Base-by-base conservation (phyloP, 2,329 filamentous ascomycete genomes). In the Clathrospora elynae region DNA sequence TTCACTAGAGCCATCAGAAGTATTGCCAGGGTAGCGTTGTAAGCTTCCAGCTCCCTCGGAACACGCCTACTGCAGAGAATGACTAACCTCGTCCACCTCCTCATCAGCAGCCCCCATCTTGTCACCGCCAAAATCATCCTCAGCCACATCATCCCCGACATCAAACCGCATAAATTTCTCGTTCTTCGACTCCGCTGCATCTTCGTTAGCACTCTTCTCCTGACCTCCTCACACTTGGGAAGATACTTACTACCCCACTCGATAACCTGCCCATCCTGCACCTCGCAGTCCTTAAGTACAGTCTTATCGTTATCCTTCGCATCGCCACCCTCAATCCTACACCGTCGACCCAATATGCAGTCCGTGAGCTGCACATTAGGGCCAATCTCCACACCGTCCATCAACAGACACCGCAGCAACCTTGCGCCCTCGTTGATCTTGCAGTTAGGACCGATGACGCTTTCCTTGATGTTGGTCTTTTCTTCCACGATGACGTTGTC, bases 381-480 rank as follows among this genome's bases (percentile, higher is more conserved):
- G 10, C 89, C 91, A 9, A 99, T 80, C 6, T 88, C 84, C 1
- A 88, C 91, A 3, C 89, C 89, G 48, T 97, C 92, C 90, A 97
- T 96, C 13, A 97, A 74, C 33, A 97, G 72, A 70, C 92, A 97
- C 53, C 91, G 82, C n/a, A 84, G 85, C 30, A 99, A 73, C 54
- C 91, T 88, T 19, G 87, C 90, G n/a, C 90, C 90, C 56, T 86
- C 84, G 50, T 85, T 84, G 53, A 99, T 92, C 59, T 88, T 86
- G 67, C 90, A 95, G 58, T 89, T 90, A 4, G 88, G 83, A 2
- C 93, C 93, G 26, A 99, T 83, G 19, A 96, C 89, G 24, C 80
- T 87, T 70, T 96, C 90, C 70, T 96, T 96, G 73, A 99, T 87
- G n/a, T 90, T 87, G 16, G 84, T 86, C 67, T 92, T 92, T 59